A percentile compares a stretch with the other conserved stretches of the same genome.
phyloP scores from a whole-genome alignment of 1,284 basidiomycete genomes.

The Peniophora sp. region DNA sequence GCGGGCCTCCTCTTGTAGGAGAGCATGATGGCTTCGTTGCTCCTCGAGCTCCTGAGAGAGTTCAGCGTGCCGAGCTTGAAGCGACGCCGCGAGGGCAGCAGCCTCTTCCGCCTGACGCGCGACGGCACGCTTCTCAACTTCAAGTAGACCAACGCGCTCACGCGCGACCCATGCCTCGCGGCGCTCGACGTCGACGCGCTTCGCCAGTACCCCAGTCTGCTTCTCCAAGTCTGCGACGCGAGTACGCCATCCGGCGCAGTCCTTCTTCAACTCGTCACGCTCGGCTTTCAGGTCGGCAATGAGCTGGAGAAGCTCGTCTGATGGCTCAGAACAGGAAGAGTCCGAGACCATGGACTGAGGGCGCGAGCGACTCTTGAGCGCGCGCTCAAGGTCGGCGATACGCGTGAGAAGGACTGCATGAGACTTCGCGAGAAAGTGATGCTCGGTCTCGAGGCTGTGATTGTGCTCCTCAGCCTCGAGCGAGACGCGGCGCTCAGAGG shows the following conservation, averaged over 20 bases:
- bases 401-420: conserved; percentile 72
- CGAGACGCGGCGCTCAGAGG: conserved; percentile 39
- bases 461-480: conserved; percentile 11
- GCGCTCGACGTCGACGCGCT: conserved; percentile 61
- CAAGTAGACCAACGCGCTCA: conserved; percentile 52
- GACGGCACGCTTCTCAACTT: conserved; percentile 53
- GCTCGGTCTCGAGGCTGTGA: conserved; percentile 48
- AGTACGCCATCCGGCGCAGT: conserved; percentile 68
- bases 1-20: conserved; percentile 21
- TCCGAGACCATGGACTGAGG: conserved; percentile 40
- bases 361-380: conserved; percentile 43
- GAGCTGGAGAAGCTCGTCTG: conserved; percentile 66
- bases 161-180: conserved; percentile 70
- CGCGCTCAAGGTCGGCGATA: conserved; percentile 70
- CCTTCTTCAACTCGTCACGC: conserved; percentile 69
- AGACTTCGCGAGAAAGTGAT: conserved; percentile 75
- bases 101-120: conserved; percentile 39
- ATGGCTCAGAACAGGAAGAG: conserved; percentile 35
- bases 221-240: conserved; percentile 63
- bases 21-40: conserved; percentile 19
- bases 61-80: conserved; percentile 22
- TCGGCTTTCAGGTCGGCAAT: conserved; percentile 71
- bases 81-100: conserved; percentile 23
- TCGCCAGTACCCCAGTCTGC: conserved; percentile 46
- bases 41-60: conserved; percentile 25